Evolutionary conservation across 768 basidiomycete species (phyloP), one percentile per base, ranked within the genome.

Genomic region (Mycena kentingensis): DNA sequence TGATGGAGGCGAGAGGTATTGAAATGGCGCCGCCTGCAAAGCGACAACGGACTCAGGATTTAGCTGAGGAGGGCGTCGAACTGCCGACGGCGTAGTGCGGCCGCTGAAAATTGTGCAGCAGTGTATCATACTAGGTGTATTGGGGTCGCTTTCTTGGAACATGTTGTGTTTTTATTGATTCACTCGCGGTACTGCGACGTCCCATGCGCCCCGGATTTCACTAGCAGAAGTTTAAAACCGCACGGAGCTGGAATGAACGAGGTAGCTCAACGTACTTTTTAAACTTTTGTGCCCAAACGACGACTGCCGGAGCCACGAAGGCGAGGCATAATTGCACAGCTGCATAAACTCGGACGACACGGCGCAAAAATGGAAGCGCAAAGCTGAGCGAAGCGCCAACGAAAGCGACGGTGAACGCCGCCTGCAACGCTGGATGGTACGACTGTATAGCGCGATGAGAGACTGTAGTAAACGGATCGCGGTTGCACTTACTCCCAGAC

Each of bases 201-300:
- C 92, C 92, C 92, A 94, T 56, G 90, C 88, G 8, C 92, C 92
- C 54, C 88, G 81, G 67, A 94, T 87, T 71, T 92, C 90, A 68
- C 91, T 93, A 64, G n/a, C 48, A 60, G 28, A 55, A 51, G 46
- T 60, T 46, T 57, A 49, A 42, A 42, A 5, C 25, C 19, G 41
- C 31, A 32, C 27, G 22, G 22, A 43, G 41, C 41, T 54, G 28
- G 48, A 52, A 53, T 51, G 60, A 60, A 47, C 27, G 47, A 47
- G 24, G 43, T 48, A 31, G 31, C n/a, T n/a, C n/a, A n/a, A 77
- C 86, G 32, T 63, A 84, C 90, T 94, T 93, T 75, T 94, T 94
- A 73, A 83, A 91, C 67, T 79, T 78, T 70, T 93, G 90, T 3
- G 90, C 91, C 88, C 90, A 92, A 50, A 93, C 77, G 37, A 92